Evolutionary conservation across 2,329 filamentous ascomycete genomes (phyloP).

Genomic region (Diaporthe ampelina): DNA sequence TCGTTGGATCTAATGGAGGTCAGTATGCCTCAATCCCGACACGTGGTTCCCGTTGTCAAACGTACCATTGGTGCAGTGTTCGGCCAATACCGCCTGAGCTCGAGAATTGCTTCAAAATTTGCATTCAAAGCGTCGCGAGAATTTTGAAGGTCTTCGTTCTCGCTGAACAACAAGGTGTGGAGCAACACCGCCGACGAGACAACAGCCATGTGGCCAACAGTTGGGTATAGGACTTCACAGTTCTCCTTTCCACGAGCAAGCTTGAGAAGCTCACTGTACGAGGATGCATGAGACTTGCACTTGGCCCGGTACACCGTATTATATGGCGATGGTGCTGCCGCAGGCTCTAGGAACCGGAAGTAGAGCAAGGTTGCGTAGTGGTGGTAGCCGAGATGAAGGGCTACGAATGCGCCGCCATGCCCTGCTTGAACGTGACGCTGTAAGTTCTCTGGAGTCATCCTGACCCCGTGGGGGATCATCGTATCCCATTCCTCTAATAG

Average conservation of each 20-base stretch:
- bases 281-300: constrained; percentile 2
- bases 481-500: not conserved
- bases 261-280: constrained; percentile 1
- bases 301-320: not conserved
- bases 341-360: not conserved
- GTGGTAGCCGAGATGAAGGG: constrained; percentile 9
- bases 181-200: constrained; percentile 7
- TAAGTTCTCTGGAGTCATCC: not conserved
- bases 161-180: constrained; percentile 5
- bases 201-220: constrained; percentile 11
- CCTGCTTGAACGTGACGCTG: constrained; percentile 3
- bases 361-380: constrained; percentile 14
- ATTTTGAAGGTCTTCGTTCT: not conserved
- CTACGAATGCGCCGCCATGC: constrained; percentile 3
- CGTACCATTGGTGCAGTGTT: constrained; percentile 16
- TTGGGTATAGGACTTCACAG: constrained; percentile 4
- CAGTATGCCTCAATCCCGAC: too few species aligned
- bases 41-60: too few species aligned
- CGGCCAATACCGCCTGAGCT: constrained; percentile 7
- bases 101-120: constrained; percentile 12
- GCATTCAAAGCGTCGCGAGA: not conserved
- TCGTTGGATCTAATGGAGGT: constrained; percentile 17
- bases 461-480: not conserved
- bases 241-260: constrained; percentile 4
- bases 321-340: not conserved